These are phyloP conservation scores for Talaromyces piceae DNA, from an alignment of 2,329 filamentous ascomycete genomes.

Conservation along the genomic window DNA sequence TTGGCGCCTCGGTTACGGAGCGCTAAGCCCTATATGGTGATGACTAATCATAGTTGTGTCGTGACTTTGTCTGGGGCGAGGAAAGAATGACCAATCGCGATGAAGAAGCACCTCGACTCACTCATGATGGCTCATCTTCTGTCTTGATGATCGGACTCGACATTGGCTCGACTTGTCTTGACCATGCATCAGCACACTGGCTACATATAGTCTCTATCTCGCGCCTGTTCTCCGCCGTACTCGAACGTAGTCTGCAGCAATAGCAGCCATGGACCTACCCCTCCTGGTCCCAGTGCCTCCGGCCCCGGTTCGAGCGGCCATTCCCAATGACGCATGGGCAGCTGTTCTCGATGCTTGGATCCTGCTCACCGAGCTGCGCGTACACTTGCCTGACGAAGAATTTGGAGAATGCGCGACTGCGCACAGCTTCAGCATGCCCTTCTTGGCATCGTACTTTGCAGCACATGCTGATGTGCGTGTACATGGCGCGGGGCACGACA, in stretches of 20 bases:
- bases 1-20: background rate
- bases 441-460: conserved; percentile 60
- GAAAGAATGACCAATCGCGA: too few relatives aligned
- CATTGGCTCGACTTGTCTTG: too few relatives aligned
- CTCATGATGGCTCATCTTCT: background rate
- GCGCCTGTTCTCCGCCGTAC: background rate
- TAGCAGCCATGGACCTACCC: conserved; percentile 49
- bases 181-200: background rate
- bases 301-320: conserved; percentile 55
- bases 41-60: background rate
- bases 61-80: too few relatives aligned
- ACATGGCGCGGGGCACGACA: conserved; percentile 25
- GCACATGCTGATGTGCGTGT: conserved; percentile 26
- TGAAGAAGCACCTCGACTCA: background rate
- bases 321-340: conserved; percentile 67
- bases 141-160: too few relatives aligned
- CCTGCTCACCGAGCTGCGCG: conserved; percentile 56
- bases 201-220: background rate
- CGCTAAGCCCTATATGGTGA: background rate
- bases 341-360: conserved; percentile 71
- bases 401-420: conserved; percentile 47
- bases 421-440: conserved; percentile 54
- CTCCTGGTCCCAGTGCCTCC: conserved; percentile 72
- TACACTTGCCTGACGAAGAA: conserved; percentile 47
- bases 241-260: too few relatives aligned